Conservation (phyloP, 148 eudicot genomes). For the Camellia lanceoleosa region DNA sequence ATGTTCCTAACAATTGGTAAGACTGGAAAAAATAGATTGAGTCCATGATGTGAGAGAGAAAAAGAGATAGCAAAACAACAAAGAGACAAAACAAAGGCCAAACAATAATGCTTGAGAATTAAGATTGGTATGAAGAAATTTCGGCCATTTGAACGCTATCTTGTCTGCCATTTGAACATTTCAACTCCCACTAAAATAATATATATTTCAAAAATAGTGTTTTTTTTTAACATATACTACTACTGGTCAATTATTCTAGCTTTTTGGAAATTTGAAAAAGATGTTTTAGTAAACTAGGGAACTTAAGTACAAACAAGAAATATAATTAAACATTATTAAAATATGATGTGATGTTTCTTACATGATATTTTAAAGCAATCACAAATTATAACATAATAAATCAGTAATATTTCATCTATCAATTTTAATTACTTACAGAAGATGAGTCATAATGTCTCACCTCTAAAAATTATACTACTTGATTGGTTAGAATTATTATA, state of each 20-base stretch:
- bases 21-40: background rate
- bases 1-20: background rate
- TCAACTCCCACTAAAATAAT: background rate
- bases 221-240: too few species aligned
- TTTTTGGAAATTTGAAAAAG: background rate
- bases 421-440: too few species aligned
- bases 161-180: conserved; percentile 18
- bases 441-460: too few species aligned
- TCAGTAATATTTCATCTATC: too few species aligned
- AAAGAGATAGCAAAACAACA: background rate
- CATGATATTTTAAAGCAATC: too few species aligned
- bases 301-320: too few species aligned
- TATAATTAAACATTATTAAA: too few species aligned
- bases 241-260: background rate
- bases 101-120: background rate
- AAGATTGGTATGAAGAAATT: conserved; percentile 8
- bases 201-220: background rate
- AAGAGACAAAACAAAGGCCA: conserved; percentile 8
- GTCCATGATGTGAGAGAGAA: background rate
- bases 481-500: too few species aligned
- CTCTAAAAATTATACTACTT: too few species aligned
- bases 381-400: too few species aligned
- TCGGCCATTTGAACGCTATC: conserved; percentile 12
- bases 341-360: too few species aligned
- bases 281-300: too few species aligned